Percentiles rank a stretch among this genome's conserved stretches.
phyloP scores from a whole-genome alignment of 164 flowering plant genomes.

The Vitis riparia region DNA sequence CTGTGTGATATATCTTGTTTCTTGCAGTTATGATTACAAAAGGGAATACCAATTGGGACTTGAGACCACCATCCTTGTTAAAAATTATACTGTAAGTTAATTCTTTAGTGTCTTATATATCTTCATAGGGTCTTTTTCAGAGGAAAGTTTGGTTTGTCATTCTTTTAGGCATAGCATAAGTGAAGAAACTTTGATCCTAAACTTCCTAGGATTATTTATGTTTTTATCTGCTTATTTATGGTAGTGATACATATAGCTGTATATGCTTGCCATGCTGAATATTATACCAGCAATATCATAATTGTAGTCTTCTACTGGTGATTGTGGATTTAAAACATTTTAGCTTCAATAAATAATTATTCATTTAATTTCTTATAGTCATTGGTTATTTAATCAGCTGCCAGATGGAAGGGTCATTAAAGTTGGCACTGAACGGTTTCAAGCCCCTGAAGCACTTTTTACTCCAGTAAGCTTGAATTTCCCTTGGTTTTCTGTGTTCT shows the following conservation, averaged over 20 bases:
- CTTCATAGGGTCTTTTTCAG: background rate
- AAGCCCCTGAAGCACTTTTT: constrained; percentile 98
- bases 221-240: background rate
- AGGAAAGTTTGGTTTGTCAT: background rate
- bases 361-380: background rate
- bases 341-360: background rate
- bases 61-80: constrained; percentile 96
- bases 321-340: background rate
- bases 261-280: background rate
- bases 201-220: background rate
- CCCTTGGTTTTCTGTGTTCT: background rate
- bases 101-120: constrained; percentile 5
- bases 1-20: constrained; percentile 3
- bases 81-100: constrained; percentile 89
- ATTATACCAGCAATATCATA: background rate
- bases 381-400: constrained; percentile 47
- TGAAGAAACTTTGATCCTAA: no score
- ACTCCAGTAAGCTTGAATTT: constrained; percentile 72
- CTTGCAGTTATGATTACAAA: constrained; percentile 89
- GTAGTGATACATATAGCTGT: background rate
- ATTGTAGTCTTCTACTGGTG: no score
- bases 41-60: constrained; percentile 95
- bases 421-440: constrained; percentile 96
- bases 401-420: constrained; percentile 99
- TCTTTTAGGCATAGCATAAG: background rate